Conservation (phyloP, 2,329 filamentous ascomycete species). For the Pseudogymnoascus sp. region DNA sequence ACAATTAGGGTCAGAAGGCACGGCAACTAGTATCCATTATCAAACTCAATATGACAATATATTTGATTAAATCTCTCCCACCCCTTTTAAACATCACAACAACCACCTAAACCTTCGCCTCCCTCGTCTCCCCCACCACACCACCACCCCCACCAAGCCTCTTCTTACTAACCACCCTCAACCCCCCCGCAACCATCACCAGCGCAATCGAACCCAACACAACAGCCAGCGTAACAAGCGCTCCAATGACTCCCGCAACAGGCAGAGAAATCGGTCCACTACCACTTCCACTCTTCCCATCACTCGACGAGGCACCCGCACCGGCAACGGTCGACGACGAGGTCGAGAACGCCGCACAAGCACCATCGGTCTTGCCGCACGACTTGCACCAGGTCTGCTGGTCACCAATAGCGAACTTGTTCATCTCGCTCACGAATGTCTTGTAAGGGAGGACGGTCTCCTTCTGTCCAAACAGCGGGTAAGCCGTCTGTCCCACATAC, state of each 20-base stretch:
- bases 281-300: slow-evolving; percentile 21
- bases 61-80: not conserved
- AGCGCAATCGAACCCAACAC: slow-evolving; percentile 48
- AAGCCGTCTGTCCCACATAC: slow-evolving; percentile 41
- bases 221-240: slow-evolving; percentile 57
- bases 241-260: slow-evolving; percentile 74
- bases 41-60: not conserved
- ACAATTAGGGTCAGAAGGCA: not conserved
- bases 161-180: slow-evolving; percentile 50
- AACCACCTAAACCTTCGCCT: not conserved
- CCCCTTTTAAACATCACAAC: not conserved
- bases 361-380: slow-evolving; percentile 64
- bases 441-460: slow-evolving; percentile 54
- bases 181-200: slow-evolving; percentile 45
- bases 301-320: slow-evolving; percentile 17
- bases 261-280: slow-evolving; percentile 49
- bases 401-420: slow-evolving; percentile 56
- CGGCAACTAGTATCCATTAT: not conserved
- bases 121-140: not conserved
- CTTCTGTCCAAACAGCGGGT: slow-evolving; percentile 51
- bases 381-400: slow-evolving; percentile 62
- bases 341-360: slow-evolving; percentile 45
- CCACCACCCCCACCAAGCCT: slow-evolving; percentile 5
- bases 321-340: slow-evolving; percentile 21
- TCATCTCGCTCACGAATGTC: slow-evolving; percentile 56